These are phyloP conservation scores for Scytalidium lignicola DNA, from an alignment of 2,329 filamentous ascomycete species.

Conservation along the genomic window DNA sequence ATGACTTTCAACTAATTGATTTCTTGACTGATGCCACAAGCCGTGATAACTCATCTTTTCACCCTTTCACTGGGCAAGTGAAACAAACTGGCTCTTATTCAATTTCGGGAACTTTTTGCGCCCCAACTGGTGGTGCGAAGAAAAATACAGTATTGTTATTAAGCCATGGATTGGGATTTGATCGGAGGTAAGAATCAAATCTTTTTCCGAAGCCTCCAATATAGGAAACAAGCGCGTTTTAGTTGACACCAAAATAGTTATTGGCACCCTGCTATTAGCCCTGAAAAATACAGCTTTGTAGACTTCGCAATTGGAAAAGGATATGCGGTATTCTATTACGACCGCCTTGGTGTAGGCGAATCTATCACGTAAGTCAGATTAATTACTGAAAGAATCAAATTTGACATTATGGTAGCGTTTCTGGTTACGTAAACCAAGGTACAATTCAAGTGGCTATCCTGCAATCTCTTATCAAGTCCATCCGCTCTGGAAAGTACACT, in stretches of 20 bases:
- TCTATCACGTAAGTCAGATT: constrained; percentile 20
- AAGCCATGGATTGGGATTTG: constrained; percentile 27
- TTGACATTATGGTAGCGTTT: constrained; percentile 6
- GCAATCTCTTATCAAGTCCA: constrained; percentile 6
- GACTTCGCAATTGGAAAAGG: constrained; percentile 25
- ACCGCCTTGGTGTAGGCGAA: constrained; percentile 29
- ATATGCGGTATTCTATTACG: constrained; percentile 31
- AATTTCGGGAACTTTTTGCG: constrained; percentile 6
- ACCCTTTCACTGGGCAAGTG: background rate
- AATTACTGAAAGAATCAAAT: background rate
- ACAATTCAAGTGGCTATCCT: constrained; percentile 18
- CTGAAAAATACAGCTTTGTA: constrained; percentile 29
- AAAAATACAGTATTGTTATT: constrained; percentile 27
- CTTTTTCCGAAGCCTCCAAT: too few species aligned
- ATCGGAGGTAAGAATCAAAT: constrained; percentile 24
- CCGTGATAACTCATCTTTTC: background rate
- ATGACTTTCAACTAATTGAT: too few species aligned
- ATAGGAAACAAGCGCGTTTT: too few species aligned
- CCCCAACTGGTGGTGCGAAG: constrained; percentile 9
- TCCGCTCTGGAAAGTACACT: constrained; percentile 19
- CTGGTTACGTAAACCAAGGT: constrained; percentile 22
- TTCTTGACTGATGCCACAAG: too few species aligned
- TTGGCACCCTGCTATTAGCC: constrained; percentile 26
- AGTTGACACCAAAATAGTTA: too few species aligned
- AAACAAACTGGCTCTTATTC: background rate